Evolutionary conservation across 148 eudicot species (phyloP).

Genomic region (Fagopyrum homotropicum): DNA sequence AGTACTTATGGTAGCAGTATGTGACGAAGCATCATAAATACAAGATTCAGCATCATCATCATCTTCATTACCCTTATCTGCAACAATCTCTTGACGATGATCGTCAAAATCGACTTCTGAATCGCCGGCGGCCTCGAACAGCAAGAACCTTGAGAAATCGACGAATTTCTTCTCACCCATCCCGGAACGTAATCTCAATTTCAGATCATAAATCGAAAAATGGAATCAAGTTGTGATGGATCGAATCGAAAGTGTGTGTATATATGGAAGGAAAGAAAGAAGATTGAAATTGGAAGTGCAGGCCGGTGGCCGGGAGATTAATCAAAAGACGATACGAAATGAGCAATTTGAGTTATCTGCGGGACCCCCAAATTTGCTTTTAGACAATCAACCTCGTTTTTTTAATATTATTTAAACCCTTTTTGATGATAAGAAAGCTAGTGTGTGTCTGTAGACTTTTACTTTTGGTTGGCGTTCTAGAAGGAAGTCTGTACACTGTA

Average conservation of each 20-base stretch:
- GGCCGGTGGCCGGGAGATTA: constrained; percentile 1
- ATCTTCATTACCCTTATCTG: not conserved
- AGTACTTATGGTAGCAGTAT: not conserved
- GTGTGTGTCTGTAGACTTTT: not conserved
- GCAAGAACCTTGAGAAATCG: constrained; percentile 45
- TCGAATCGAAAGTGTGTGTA: not conserved
- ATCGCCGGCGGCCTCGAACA: constrained; percentile 62
- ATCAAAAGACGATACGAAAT: not conserved
- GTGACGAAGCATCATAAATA: constrained; percentile 32
- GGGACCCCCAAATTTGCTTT: too few relatives aligned
- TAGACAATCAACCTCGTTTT: not conserved
- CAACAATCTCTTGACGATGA: not conserved
- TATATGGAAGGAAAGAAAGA: not conserved
- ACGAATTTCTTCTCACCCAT: constrained; percentile 17
- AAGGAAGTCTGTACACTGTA: not conserved
- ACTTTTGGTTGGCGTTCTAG: not conserved
- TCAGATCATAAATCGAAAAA: not conserved
- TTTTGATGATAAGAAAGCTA: not conserved
- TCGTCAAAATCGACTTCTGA: constrained; percentile 50
- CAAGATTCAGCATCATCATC: constrained; percentile 62
- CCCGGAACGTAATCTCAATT: not conserved
- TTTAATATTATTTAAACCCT: not conserved
- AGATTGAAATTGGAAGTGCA: not conserved
- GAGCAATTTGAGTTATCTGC: not conserved
- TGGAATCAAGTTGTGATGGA: not conserved